Base-by-base conservation (phyloP, 371 early-diverging fungal species). In the Batkoa obscura region DNA sequence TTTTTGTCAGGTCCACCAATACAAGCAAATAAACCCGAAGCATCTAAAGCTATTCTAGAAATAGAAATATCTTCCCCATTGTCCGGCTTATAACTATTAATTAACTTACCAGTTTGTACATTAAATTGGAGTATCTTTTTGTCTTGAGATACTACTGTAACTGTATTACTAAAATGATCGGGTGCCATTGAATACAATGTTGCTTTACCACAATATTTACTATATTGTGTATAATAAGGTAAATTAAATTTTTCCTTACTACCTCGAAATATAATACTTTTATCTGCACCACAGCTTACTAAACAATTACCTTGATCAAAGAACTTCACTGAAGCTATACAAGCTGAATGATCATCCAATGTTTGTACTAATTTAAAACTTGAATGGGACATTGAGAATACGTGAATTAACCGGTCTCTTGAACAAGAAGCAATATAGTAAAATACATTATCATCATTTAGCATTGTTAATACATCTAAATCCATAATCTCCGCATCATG, bases 301-400 rank as follows among this genome's bases (percentile, higher is more conserved):
- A 90, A 64, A 17, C 68, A 66, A 8, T 68, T 62, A 3, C 85
- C 86, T 46, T 72, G 66, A 30, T 73, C 69, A 2, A 79, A 67
- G 58, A 90, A 88, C 33, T 71, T 67, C 43, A 88, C 79, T 23
- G 79, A 72, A 3, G 87, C 85, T 8, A 90, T 81, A 2, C 88
- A 84, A 0, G 88, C 82, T 9, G 90, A 84, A 60, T 90, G 90
- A 54, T 88, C 90, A 54, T 85, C 87, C 17, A 90, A 65, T 30
- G 86, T 88, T 58, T 87, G 86, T 1, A 83, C 63, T 3, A 86
- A 66, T 10, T 75, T 70, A 46, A 76, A 82, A n/a, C 57, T 50
- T 13, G 72, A 66, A 23, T 58, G 57, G 9, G 63, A 60, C 9
- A 81, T 69, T 59, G 85, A 81, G 61, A 86, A 90, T 1, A 90